Base-by-base conservation (phyloP, 768 basidiomycete species). In the Lactarius hengduanensis region DNA sequence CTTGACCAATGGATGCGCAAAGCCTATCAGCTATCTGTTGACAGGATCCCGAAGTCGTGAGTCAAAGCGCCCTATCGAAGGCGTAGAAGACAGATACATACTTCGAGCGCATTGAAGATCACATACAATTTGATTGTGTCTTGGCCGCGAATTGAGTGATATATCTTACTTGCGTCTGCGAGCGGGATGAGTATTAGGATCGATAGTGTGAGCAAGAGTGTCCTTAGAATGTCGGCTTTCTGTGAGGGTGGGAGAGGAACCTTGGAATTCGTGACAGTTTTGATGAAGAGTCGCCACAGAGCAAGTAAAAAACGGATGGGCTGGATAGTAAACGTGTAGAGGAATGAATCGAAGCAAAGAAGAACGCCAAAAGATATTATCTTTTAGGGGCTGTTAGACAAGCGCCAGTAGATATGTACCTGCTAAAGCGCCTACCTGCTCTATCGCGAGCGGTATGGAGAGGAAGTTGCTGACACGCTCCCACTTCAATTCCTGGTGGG, bases 111-210 rank as follows among this genome's bases (percentile, higher is more conserved):
- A 76, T 98, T 98, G 79, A 98, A 99, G 59, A 99, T 96, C 66
- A 99, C 97, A 79, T 98, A 98, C 58, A 99, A 78, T 79, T 98
- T 99, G 79, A 99, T 96, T 2, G 94, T 97, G 71, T 99, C 97
- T 77, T 98, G 97, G 0, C 96, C 96, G 26, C 97, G 88, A 63
- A 99, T 98, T 18, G 90, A 90, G 73, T 99, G 97, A 72, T 99
- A 99, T 71, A 99, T 96, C 80, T 96, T 95, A 77, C 94, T 96
- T 11, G 94, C 91, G 74, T 99, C 96, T 8, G 96, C 95, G 47
- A 95, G 82, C 2, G 91, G 88, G 40, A 87, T 82, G 5, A 98
- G 80, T 26, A 96, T 82, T 20, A 86, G 70, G 57, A 95, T 83
- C 0, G 95, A 91, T 32, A 88, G 74, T 1, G 89, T 74, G 26